A percentile compares a stretch with the other conserved stretches of the same genome.
These are phyloP conservation scores for Wickerhamomyces sydowiorum DNA, from an alignment of 805 yeast genomes.

Conservation along the genomic window DNA sequence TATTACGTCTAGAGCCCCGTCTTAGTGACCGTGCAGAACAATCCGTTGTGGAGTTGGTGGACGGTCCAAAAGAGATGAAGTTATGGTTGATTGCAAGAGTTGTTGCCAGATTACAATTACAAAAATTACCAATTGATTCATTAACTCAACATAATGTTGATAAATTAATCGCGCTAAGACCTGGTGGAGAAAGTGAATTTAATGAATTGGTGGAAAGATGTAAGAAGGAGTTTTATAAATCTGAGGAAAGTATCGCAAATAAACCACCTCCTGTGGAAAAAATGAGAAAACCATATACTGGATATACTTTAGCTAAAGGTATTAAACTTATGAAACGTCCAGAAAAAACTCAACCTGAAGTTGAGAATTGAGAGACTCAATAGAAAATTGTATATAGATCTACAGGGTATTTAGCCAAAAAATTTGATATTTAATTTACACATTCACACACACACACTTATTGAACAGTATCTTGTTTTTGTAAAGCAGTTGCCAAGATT, in stretches of 20 bases:
- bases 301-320: conserved; percentile 3
- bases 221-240: conserved; percentile 38
- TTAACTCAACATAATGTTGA: conserved; percentile 53
- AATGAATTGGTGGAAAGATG: conserved; percentile 55
- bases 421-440: not conserved
- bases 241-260: conserved; percentile 10
- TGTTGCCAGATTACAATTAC: conserved; percentile 74
- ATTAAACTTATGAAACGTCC: conserved; percentile 18
- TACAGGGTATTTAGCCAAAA: not conserved
- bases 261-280: conserved; percentile 11
- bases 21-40: conserved; percentile 88
- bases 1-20: conserved; percentile 78
- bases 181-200: conserved; percentile 50
- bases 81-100: conserved; percentile 75
- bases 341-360: not conserved
- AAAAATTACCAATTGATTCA: conserved; percentile 45
- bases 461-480: conserved; percentile 19
- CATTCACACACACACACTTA: not conserved
- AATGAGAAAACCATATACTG: conserved; percentile 11
- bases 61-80: conserved; percentile 63
- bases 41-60: conserved; percentile 83
- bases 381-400: not conserved
- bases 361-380: not conserved
- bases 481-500: conserved; percentile 40
- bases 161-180: conserved; percentile 40